These are phyloP conservation scores for Pythium aphanidermatum DNA, from an alignment of 352 stramenopile genomes.

Conservation along the genomic window DNA sequence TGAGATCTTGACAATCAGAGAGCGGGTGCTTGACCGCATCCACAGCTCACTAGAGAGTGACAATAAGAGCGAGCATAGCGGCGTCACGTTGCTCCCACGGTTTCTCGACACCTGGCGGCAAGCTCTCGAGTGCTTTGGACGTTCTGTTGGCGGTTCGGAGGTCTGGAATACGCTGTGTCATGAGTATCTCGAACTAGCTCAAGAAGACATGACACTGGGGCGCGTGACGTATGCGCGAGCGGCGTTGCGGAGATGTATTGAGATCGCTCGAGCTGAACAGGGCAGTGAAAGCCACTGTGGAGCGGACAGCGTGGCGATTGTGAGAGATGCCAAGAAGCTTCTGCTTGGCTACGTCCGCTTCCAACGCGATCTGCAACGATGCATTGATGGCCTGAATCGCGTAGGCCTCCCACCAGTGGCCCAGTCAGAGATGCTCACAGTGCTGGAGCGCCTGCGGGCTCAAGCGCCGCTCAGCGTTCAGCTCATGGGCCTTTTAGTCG, in stretches of 20 bases:
- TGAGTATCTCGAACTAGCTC: not conserved
- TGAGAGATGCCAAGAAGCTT: not conserved
- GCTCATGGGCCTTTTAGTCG: not conserved
- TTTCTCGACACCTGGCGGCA: not conserved
- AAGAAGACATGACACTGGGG: conserved; percentile 1
- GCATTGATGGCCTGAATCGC: not conserved
- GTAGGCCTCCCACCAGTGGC: not conserved
- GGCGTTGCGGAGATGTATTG: conserved; percentile 4
- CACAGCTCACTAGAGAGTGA: too few species aligned
- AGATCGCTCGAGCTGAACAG: not conserved
- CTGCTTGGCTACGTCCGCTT: conserved; percentile 4
- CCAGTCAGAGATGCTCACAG: not conserved
- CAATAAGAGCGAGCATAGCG: too few species aligned
- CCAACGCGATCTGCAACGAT: conserved; percentile 1
- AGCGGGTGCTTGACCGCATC: too few species aligned
- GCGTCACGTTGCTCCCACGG: too few species aligned
- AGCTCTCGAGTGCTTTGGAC: not conserved
- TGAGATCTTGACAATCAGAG: too few species aligned
- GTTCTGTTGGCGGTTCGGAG: not conserved
- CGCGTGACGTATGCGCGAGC: not conserved
- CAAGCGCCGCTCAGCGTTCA: not conserved
- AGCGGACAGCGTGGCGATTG: too few species aligned
- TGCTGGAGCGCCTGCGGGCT: not conserved
- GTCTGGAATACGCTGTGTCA: not conserved
- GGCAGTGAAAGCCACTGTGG: too few species aligned